These are phyloP conservation scores for Cryptococcus sp. DNA, from an alignment of 1,284 basidiomycete species.

Conservation along the genomic window DNA sequence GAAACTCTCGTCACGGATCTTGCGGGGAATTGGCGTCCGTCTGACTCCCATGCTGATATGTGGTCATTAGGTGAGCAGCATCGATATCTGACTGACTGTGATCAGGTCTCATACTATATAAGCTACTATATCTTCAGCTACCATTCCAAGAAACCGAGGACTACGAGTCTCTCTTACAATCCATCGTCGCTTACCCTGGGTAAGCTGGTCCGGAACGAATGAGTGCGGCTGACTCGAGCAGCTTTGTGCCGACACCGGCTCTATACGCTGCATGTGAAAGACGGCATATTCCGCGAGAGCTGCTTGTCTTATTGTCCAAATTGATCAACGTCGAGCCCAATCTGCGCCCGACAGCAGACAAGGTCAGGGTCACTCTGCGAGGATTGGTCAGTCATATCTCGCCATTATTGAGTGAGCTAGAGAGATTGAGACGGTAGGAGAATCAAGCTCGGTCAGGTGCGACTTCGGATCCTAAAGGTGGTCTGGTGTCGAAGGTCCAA, in stretches of 20 bases:
- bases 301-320: conserved; percentile 66
- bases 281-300: conserved; percentile 63
- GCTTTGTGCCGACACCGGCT: conserved; percentile 60
- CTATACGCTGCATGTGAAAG: conserved; percentile 59
- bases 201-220: conserved; percentile 42
- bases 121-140: conserved; percentile 78
- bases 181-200: conserved; percentile 72
- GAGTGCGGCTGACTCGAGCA: conserved; percentile 1
- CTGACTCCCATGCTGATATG: conserved; percentile 69
- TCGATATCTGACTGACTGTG: neutral
- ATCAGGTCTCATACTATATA: conserved; percentile 81
- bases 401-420: neutral
- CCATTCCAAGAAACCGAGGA: conserved; percentile 68
- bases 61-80: conserved; percentile 52
- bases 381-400: conserved; percentile 12
- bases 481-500: neutral
- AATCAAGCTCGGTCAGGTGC: neutral
- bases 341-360: conserved; percentile 65
- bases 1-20: conserved; percentile 61
- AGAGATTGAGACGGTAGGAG: no score
- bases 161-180: conserved; percentile 60
- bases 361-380: conserved; percentile 50
- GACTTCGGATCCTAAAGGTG: neutral
- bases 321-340: conserved; percentile 61
- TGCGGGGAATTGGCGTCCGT: conserved; percentile 61